Conservation (phyloP, 2,329 filamentous ascomycete species). For the Sarocladium brachiariae region DNA sequence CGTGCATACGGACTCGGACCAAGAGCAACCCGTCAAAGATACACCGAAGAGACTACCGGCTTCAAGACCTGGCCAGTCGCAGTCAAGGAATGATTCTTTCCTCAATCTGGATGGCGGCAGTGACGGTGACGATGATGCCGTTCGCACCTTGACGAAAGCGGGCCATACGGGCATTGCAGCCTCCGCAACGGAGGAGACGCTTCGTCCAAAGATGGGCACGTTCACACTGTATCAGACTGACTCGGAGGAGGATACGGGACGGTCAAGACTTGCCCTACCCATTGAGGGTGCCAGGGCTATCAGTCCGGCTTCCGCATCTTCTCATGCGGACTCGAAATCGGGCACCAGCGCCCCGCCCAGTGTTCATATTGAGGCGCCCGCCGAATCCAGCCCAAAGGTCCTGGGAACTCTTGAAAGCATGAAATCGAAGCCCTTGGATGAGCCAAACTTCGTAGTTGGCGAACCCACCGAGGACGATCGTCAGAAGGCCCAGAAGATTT, state of each 20-base stretch:
- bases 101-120: conserved; percentile 41
- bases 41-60: conserved; percentile 30
- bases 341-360: conserved; percentile 36
- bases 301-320: conserved; percentile 28
- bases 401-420: conserved; percentile 25
- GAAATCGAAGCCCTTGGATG: conserved; percentile 42
- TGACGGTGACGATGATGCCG: conserved; percentile 35
- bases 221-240: conserved; percentile 20
- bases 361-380: conserved; percentile 35
- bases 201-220: conserved; percentile 20
- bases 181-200: conserved; percentile 21
- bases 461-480: conserved; percentile 62
- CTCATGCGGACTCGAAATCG: conserved; percentile 34
- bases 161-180: background rate
- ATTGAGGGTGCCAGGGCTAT: conserved; percentile 32
- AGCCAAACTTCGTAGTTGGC: conserved; percentile 51
- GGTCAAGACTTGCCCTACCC: conserved; percentile 33
- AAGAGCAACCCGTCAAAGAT: conserved; percentile 18
- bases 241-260: conserved; percentile 27
- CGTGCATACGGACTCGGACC: conserved; percentile 43
- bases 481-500: conserved; percentile 75
- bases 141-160: background rate
- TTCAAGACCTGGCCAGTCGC: conserved; percentile 15
- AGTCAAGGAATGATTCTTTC: conserved; percentile 40
- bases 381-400: conserved; percentile 23